Conservation (phyloP, 495 filamentous ascomycete species). For the Cercophora sp. region DNA sequence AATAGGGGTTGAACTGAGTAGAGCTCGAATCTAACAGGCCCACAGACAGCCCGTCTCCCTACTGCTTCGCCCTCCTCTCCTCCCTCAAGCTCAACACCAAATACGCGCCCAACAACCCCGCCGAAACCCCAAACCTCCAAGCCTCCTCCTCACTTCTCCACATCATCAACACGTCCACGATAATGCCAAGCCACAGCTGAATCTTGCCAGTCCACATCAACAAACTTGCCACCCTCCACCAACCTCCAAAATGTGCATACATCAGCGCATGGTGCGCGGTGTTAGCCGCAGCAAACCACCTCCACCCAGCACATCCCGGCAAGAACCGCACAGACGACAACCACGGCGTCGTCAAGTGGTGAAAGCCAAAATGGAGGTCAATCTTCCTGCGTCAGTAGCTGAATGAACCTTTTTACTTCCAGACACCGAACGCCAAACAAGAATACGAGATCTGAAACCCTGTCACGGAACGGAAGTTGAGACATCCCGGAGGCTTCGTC, state of each 20-base stretch:
- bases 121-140: neutral
- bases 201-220: neutral
- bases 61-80: neutral
- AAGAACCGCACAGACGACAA: neutral
- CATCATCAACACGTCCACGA: neutral
- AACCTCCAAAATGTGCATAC: conserved; percentile 3
- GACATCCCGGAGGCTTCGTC: too few relatives aligned
- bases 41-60: too few relatives aligned
- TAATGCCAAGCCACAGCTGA: neutral
- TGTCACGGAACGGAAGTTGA: too few relatives aligned
- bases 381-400: too few relatives aligned
- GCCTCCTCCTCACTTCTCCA: neutral
- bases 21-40: too few relatives aligned
- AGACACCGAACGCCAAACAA: too few relatives aligned
- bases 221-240: neutral
- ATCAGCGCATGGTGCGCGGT: conserved; percentile 2
- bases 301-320: neutral
- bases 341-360: conserved; percentile 1
- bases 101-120: neutral
- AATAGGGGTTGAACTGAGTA: too few relatives aligned
- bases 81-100: conserved; percentile 1
- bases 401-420: too few relatives aligned
- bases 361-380: neutral
- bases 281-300: neutral
- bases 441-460: too few relatives aligned